Percentiles rank a stretch among this genome's conserved stretches.
Conservation (phyloP, 192 early-diverging fungal species). For the Gaertneriomyces semiglobifer region DNA sequence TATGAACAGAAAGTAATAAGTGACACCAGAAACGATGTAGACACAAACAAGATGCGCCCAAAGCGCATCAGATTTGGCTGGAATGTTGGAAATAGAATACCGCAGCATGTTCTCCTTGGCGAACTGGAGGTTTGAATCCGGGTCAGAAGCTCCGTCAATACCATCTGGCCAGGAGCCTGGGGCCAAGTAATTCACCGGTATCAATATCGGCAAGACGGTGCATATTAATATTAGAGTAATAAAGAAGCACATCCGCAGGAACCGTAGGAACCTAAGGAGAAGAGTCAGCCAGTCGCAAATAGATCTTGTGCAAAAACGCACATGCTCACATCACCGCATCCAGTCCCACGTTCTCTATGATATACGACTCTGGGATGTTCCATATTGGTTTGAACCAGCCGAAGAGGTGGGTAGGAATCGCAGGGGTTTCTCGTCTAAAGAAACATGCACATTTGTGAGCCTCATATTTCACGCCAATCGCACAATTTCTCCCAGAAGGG, state of each 20-base stretch:
- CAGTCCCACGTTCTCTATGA: constrained; percentile 46
- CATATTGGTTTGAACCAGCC: constrained; percentile 39
- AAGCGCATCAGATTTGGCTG: constrained; percentile 29
- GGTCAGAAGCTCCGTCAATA: too few relatives aligned
- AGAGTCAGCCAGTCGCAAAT: not conserved
- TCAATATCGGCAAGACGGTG: constrained; percentile 34
- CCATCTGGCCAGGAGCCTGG: too few relatives aligned
- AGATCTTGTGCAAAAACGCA: not conserved
- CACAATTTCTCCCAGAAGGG: not conserved
- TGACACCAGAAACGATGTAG: constrained; percentile 35
- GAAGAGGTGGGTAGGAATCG: constrained; percentile 34
- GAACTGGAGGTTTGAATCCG: constrained; percentile 12
- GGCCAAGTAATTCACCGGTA: constrained; percentile 44
- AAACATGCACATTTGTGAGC: not conserved
- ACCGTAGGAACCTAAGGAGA: constrained; percentile 40
- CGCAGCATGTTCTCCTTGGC: not conserved
- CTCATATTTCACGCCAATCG: not conserved
- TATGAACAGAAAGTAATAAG: constrained; percentile 36
- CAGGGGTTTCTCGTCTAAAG: constrained; percentile 32
- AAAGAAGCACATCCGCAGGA: constrained; percentile 38
- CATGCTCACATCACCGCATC: constrained; percentile 45
- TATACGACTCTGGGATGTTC: constrained; percentile 31
- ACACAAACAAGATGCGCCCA: constrained; percentile 41
- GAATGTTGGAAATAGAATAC: constrained; percentile 39
- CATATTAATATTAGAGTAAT: constrained; percentile 26